Evolutionary conservation across 1,284 basidiomycete genomes (phyloP).

Genomic region (Rugosomyces carneus): DNA sequence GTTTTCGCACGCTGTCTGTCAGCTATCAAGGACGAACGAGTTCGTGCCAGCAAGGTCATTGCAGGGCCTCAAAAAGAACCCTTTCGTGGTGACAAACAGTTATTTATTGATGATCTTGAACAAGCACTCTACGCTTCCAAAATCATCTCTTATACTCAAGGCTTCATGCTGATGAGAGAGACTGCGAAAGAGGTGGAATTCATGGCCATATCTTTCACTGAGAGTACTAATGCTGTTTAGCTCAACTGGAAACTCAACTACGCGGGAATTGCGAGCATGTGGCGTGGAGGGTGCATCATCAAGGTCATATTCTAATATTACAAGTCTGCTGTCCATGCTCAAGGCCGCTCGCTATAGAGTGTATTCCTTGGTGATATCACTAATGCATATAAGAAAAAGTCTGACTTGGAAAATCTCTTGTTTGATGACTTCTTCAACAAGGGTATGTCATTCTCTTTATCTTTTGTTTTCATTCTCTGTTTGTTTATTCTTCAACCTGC

Average conservation of each 20-base stretch:
- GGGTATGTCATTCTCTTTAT: no score
- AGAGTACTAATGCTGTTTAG: slow-evolving; percentile 28
- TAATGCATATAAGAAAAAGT: slow-evolving; percentile 85
- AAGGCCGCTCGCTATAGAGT: slow-evolving; percentile 37
- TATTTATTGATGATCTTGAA: slow-evolving; percentile 98
- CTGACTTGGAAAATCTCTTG: slow-evolving; percentile 86
- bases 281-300: slow-evolving; percentile 99
- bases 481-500: slow-evolving; percentile 4
- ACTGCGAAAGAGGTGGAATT: slow-evolving; percentile 85
- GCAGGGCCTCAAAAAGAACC: slow-evolving; percentile 85
- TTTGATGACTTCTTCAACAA: slow-evolving; percentile 99
- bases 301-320: slow-evolving; percentile 42
- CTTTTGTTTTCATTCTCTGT: no score
- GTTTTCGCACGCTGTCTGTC: slow-evolving; percentile 99
- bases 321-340: neutral
- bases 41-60: slow-evolving; percentile 87
- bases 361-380: slow-evolving; percentile 96
- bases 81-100: slow-evolving; percentile 97
- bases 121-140: slow-evolving; percentile 99
- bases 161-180: slow-evolving; percentile 99
- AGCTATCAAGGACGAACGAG: slow-evolving; percentile 96
- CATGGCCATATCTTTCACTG: neutral
- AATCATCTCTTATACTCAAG: slow-evolving; percentile 99
- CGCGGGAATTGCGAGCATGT: slow-evolving; percentile 97
- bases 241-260: slow-evolving; percentile 85